phyloP scores from a whole-genome alignment of 257 asterid species.

The Rehmannia glutinosa region DNA sequence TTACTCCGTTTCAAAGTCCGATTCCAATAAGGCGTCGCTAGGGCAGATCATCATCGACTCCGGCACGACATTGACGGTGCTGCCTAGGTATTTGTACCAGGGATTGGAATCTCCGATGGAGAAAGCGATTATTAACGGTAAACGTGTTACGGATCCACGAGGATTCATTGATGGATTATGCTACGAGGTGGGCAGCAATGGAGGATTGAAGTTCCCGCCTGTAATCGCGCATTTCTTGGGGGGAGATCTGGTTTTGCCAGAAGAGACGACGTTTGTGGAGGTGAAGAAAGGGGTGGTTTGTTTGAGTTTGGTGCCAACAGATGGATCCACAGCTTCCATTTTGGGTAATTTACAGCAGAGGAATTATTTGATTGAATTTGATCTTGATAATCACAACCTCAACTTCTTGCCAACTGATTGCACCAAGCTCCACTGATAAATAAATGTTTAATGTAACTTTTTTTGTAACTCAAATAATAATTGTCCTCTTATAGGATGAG shows the following conservation, averaged over 20 bases:
- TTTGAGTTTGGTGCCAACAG: conserved; percentile 20
- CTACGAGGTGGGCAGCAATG: not conserved
- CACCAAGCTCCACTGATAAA: not conserved
- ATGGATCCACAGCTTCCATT: not conserved
- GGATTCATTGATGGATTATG: conserved; percentile 20
- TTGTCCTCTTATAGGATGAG: too few relatives aligned
- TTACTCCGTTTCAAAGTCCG: not conserved
- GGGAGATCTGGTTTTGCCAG: conserved; percentile 34
- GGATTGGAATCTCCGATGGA: conserved; percentile 9
- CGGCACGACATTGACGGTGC: conserved; percentile 33
- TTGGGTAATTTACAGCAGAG: conserved; percentile 41
- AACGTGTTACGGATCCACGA: conserved; percentile 1
- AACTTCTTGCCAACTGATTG: conserved; percentile 39
- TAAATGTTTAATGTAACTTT: too few relatives aligned
- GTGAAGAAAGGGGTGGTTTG: conserved; percentile 28
- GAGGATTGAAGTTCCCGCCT: conserved; percentile 1
- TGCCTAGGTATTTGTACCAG: conserved; percentile 16
- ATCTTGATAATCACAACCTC: conserved; percentile 21
- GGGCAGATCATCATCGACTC: conserved; percentile 51
- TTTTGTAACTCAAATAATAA: too few relatives aligned
- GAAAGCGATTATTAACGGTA: not conserved
- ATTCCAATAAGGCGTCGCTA: not conserved
- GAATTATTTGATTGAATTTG: conserved; percentile 35
- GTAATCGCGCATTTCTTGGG: conserved; percentile 34
- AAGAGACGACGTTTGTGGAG: conserved; percentile 25